phyloP scores from a whole-genome alignment of 2,329 filamentous ascomycete species.

The Phyllachora maydis region DNA sequence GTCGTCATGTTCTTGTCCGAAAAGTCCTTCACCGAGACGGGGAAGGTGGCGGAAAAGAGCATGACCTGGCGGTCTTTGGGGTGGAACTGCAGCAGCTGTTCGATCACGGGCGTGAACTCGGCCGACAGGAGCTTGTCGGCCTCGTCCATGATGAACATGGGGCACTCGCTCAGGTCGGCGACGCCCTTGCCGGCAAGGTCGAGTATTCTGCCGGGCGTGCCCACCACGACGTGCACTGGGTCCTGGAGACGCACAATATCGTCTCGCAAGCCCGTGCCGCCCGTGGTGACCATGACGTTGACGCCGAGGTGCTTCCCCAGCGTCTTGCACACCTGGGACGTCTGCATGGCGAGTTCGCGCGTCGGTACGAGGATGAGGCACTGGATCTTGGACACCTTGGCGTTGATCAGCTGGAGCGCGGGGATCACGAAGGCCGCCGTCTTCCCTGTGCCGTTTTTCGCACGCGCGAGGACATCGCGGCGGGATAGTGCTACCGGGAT shows the following conservation, averaged over 20 bases:
- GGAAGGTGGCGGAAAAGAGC: slow-evolving; percentile 97
- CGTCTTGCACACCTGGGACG: slow-evolving; percentile 97
- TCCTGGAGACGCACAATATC: slow-evolving; percentile 92
- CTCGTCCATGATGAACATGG: slow-evolving; percentile 99
- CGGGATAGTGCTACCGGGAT: slow-evolving; percentile 93
- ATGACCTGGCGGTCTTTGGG: slow-evolving; percentile 97
- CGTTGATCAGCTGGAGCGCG: slow-evolving; percentile 85
- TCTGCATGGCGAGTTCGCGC: slow-evolving; percentile 90
- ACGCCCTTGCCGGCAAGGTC: slow-evolving; percentile 93
- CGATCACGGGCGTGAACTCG: slow-evolving; percentile 94
- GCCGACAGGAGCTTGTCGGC: slow-evolving; percentile 93
- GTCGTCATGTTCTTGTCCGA: slow-evolving; percentile 95
- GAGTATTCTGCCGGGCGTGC: slow-evolving; percentile 87
- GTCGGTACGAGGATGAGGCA: slow-evolving; percentile 92
- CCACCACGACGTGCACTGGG: slow-evolving; percentile 90
- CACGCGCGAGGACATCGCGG: slow-evolving; percentile 83
- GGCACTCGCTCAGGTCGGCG: slow-evolving; percentile 85
- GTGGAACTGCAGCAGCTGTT: slow-evolving; percentile 86
- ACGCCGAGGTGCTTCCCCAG: slow-evolving; percentile 91
- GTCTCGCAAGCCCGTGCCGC: slow-evolving; percentile 84
- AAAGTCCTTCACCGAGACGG: slow-evolving; percentile 90
- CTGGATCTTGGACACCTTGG: slow-evolving; percentile 91
- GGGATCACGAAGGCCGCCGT: slow-evolving; percentile 96
- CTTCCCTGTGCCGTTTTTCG: slow-evolving; percentile 97
- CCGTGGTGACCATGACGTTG: slow-evolving; percentile 98